phyloP scores from a whole-genome alignment of 2,329 filamentous ascomycete genomes.

The Fusarium virguliforme region DNA sequence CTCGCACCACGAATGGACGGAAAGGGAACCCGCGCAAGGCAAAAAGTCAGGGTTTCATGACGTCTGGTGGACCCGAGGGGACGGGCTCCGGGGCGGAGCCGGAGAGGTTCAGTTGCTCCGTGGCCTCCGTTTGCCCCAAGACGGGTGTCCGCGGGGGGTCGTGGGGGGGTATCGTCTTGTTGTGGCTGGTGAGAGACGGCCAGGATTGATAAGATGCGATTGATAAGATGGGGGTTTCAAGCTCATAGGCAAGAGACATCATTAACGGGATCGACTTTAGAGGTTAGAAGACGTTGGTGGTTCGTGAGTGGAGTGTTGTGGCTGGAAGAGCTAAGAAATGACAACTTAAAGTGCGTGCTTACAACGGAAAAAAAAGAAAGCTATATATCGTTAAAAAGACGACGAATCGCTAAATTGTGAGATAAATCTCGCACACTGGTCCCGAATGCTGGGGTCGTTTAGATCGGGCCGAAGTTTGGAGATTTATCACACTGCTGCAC shows the following conservation, averaged over 20 bases:
- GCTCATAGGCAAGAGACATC: background rate
- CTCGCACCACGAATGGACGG: conserved; percentile 4
- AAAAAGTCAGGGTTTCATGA: conserved; percentile 3
- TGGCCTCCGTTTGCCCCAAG: conserved; percentile 1
- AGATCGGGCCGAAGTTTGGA: conserved; percentile 1
- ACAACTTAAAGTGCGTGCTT: background rate
- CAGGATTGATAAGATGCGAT: background rate
- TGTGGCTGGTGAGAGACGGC: background rate
- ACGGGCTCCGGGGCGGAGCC: conserved; percentile 2
- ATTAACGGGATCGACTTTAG: background rate
- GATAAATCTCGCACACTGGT: background rate
- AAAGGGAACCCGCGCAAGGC: conserved; percentile 1
- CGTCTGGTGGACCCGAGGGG: background rate
- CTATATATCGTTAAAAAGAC: background rate
- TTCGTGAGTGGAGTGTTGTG: background rate
- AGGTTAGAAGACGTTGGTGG: background rate
- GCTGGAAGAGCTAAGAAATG: background rate
- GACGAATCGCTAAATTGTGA: background rate
- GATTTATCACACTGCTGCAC: background rate
- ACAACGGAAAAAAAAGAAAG: background rate
- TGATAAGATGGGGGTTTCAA: background rate
- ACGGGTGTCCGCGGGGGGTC: conserved; percentile 12
- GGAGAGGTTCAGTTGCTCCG: conserved; percentile 16
- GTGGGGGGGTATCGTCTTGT: background rate
- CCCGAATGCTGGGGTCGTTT: background rate